A percentile compares a stretch with the other conserved stretches of the same genome.
phyloP scores from a whole-genome alignment of 1,284 basidiomycete species.

The Puccinia horiana region DNA sequence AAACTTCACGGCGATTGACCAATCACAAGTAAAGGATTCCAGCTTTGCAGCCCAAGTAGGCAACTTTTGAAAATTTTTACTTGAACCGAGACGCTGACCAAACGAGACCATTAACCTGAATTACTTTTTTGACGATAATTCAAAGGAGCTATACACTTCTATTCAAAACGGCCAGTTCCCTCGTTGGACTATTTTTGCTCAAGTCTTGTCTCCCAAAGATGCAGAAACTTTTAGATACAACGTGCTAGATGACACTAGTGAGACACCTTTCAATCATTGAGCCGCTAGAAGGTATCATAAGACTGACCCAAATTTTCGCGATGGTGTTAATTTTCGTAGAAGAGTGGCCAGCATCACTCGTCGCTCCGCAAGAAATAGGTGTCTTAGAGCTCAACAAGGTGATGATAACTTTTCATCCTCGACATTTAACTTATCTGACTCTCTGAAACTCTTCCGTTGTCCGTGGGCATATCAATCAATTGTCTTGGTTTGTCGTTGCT shows the following conservation, averaged over 20 bases:
- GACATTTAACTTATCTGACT: neutral
- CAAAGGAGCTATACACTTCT: constrained; percentile 24
- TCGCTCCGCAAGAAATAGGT: constrained; percentile 39
- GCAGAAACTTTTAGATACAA: constrained; percentile 40
- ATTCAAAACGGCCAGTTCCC: constrained; percentile 37
- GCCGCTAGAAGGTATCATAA: too few species aligned
- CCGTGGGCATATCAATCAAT: neutral
- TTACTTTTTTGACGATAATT: neutral
- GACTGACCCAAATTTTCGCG: too few species aligned
- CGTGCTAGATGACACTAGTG: constrained; percentile 41
- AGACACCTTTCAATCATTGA: neutral
- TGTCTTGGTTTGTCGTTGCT: neutral
- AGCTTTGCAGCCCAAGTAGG: constrained; percentile 24
- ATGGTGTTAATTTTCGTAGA: constrained; percentile 25
- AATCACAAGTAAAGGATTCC: constrained; percentile 1
- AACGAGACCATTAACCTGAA: neutral
- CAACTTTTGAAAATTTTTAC: neutral
- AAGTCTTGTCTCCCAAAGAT: constrained; percentile 29
- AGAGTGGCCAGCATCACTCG: constrained; percentile 40
- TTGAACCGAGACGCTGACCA: neutral
- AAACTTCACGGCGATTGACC: constrained; percentile 31
- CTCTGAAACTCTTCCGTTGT: neutral
- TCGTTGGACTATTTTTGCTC: constrained; percentile 41
- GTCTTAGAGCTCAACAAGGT: constrained; percentile 42
- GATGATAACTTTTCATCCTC: neutral